Conservation (phyloP, 1,139 yeast species). For the Saccharomyces hybrid region DNA sequence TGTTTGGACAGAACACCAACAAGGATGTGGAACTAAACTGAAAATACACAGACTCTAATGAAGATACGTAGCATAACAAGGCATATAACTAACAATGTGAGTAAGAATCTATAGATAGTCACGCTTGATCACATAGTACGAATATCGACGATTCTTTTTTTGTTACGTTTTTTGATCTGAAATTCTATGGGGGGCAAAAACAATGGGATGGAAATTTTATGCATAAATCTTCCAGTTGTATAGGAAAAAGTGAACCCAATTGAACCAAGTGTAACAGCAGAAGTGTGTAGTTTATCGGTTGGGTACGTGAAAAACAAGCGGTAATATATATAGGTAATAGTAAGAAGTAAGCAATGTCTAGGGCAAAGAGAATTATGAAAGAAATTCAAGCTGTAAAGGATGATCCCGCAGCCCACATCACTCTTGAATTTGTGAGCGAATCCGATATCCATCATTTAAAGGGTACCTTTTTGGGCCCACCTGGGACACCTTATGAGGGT, state of each 20-base stretch:
- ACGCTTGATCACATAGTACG: not conserved
- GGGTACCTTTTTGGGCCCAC: constrained; percentile 89
- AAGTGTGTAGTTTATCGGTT: not conserved
- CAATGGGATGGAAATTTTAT: not conserved
- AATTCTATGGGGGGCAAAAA: not conserved
- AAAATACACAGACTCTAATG: not conserved
- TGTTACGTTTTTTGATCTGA: not conserved
- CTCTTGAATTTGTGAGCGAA: constrained; percentile 61
- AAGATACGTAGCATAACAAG: not conserved
- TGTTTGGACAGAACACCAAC: constrained; percentile 17
- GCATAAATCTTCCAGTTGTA: not conserved
- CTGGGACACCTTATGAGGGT: constrained; percentile 91
- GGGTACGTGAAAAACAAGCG: not conserved
- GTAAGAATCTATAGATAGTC: not conserved
- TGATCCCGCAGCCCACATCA: constrained; percentile 72
- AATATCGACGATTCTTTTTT: not conserved
- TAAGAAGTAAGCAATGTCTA: constrained; percentile 47
- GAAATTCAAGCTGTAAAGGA: constrained; percentile 84
- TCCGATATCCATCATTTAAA: constrained; percentile 77
- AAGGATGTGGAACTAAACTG: constrained; percentile 26
- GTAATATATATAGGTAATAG: not conserved
- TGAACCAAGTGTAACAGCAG: not conserved
- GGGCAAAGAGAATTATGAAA: constrained; percentile 78
- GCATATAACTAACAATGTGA: not conserved
- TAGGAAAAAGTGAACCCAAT: not conserved